Percentiles rank a stretch among this genome's conserved stretches.
Evolutionary conservation across 1,284 basidiomycete species (phyloP).

Genomic region (Lentinula novae-zelandiae): DNA sequence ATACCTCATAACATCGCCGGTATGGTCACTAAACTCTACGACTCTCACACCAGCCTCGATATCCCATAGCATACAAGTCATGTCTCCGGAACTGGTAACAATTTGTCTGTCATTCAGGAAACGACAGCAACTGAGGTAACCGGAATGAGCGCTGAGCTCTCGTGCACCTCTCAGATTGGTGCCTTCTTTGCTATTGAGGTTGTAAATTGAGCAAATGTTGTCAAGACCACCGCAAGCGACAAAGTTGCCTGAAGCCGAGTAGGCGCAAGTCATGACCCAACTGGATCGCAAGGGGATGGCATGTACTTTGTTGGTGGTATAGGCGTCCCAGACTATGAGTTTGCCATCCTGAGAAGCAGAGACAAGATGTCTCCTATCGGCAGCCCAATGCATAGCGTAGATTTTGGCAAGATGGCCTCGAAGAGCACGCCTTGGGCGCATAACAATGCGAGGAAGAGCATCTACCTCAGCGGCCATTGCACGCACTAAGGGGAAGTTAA

Average conservation of each 20-base stretch:
- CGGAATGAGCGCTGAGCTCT: constrained; percentile 94
- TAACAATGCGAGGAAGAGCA: constrained; percentile 90
- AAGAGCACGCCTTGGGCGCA: constrained; percentile 92
- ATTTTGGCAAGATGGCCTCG: constrained; percentile 99
- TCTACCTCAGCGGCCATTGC: constrained; percentile 97
- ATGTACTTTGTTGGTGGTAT: constrained; percentile 99
- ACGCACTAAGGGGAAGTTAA: constrained; percentile 56
- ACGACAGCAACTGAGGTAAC: constrained; percentile 96
- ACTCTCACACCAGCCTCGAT: constrained; percentile 95
- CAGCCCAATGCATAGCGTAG: constrained; percentile 99
- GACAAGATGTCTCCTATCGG: constrained; percentile 94
- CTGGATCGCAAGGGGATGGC: constrained; percentile 96
- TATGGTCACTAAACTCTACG: constrained; percentile 98
- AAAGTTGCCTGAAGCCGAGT: constrained; percentile 93
- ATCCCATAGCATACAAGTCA: constrained; percentile 99
- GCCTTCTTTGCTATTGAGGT: constrained; percentile 73
- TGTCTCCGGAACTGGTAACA: constrained; percentile 95
- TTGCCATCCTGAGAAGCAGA: constrained; percentile 99
- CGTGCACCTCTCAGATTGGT: constrained; percentile 74
- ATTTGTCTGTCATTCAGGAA: constrained; percentile 99
- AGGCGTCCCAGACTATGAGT: constrained; percentile 99
- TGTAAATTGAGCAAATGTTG: constrained; percentile 99
- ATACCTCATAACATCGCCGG: constrained; percentile 98
- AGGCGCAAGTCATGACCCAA: constrained; percentile 99
- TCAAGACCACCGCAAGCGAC: constrained; percentile 99